Percentiles rank a stretch among this genome's conserved stretches.
Conservation (phyloP, 2,329 filamentous ascomycete species). For the Penicillium sp. region DNA sequence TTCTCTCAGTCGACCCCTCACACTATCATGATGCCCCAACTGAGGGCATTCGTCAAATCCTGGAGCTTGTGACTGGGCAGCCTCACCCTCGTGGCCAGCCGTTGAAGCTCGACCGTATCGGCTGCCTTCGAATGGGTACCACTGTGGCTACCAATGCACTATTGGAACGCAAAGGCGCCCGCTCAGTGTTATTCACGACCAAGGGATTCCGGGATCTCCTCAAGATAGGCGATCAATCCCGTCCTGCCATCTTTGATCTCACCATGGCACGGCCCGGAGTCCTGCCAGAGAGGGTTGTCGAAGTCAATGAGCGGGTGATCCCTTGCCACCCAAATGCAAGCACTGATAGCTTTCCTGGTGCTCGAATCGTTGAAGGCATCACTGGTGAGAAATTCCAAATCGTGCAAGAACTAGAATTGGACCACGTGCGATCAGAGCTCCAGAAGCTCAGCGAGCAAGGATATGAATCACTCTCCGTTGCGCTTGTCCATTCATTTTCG, state of each 20-base stretch:
- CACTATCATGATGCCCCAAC: constrained; percentile 58
- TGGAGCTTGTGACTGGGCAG: constrained; percentile 39
- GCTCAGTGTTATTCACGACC: constrained; percentile 82
- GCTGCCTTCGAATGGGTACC: constrained; percentile 81
- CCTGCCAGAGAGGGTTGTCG: constrained; percentile 77
- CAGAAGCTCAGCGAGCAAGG: constrained; percentile 68
- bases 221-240: constrained; percentile 84
- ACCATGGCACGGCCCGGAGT: constrained; percentile 84
- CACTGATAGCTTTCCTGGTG: constrained; percentile 71
- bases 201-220: constrained; percentile 85
- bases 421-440: constrained; percentile 58
- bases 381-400: constrained; percentile 67
- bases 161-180: constrained; percentile 85
- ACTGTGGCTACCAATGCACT: constrained; percentile 91
- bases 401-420: constrained; percentile 59
- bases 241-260: constrained; percentile 87
- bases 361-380: constrained; percentile 59
- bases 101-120: constrained; percentile 37
- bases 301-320: constrained; percentile 85
- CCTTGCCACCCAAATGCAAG: constrained; percentile 63
- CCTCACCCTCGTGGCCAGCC: constrained; percentile 36
- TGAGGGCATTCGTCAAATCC: constrained; percentile 78
- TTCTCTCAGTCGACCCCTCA: constrained; percentile 41
- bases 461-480: constrained; percentile 79
- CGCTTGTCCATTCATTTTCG: constrained; percentile 86